Evolutionary conservation across 78 protist species (phyloP).

Genomic region (Cavenderia fasciculata): DNA sequence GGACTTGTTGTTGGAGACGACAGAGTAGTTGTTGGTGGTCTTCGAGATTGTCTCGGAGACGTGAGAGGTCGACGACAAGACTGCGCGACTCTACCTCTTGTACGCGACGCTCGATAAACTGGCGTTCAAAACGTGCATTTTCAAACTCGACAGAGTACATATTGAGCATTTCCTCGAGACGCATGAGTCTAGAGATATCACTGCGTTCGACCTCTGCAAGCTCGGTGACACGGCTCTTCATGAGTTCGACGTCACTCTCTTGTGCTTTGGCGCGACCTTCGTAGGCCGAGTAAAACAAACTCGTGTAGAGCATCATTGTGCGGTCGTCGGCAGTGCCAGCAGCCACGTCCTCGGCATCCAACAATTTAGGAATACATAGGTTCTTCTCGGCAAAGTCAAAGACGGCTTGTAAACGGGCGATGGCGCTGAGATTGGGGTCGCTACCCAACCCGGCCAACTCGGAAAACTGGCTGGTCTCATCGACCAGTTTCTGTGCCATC

Average conservation of each 20-base stretch:
- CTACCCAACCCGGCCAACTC: not conserved
- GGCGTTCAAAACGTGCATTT: conserved; percentile 1
- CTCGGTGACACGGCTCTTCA: conserved; percentile 23
- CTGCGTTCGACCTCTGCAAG: conserved; percentile 1
- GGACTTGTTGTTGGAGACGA: conserved; percentile 47
- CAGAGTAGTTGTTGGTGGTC: conserved; percentile 55
- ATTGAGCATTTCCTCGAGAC: conserved; percentile 21
- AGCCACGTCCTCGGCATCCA: conserved; percentile 73
- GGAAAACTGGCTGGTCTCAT: not conserved
- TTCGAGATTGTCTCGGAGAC: conserved; percentile 26
- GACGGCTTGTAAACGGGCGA: conserved; percentile 58
- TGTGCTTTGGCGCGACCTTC: conserved; percentile 5
- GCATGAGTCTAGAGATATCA: not conserved
- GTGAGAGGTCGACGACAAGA: not conserved
- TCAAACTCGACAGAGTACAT: conserved; percentile 56
- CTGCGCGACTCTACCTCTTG: conserved; percentile 8
- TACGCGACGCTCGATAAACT: conserved; percentile 14
- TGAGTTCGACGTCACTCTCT: not conserved
- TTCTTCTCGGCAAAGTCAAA: conserved; percentile 79
- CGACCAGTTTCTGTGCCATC: conserved; percentile 29
- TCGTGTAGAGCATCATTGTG: conserved; percentile 68
- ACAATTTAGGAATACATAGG: conserved; percentile 50
- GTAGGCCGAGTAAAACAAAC: conserved; percentile 81
- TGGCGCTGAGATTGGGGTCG: not conserved
- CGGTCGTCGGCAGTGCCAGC: conserved; percentile 82